phyloP scores from a whole-genome alignment of 106 monocot species.

The Cymbidium sinense region DNA sequence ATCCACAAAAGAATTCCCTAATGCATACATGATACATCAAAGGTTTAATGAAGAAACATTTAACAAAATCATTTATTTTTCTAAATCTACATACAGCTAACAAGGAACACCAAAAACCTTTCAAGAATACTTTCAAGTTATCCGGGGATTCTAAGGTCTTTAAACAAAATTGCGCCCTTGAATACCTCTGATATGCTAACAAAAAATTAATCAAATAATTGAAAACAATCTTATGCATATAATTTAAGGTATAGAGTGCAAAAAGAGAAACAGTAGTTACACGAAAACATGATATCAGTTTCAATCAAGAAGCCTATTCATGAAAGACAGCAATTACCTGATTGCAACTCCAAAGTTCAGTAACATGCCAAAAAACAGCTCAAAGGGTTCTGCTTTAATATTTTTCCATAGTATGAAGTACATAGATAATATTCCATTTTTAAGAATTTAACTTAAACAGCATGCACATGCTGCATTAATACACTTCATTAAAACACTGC shows the following conservation, averaged over 20 bases:
- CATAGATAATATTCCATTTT: neutral
- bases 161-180: neutral
- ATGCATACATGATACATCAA: neutral
- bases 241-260: neutral
- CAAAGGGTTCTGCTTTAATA: neutral
- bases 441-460: neutral
- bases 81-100: neutral
- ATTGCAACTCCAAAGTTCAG: neutral
- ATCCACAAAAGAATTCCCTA: neutral
- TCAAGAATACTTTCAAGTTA: neutral
- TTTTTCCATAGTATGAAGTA: neutral
- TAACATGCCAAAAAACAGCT: neutral
- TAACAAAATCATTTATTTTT: neutral
- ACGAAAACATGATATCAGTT: neutral
- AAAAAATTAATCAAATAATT: neutral
- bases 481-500: neutral
- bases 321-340: neutral
- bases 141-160: neutral
- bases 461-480: neutral
- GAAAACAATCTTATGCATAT: neutral
- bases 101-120: neutral
- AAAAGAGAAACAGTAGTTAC: neutral
- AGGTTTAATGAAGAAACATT: neutral
- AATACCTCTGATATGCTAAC: neutral
- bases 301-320: neutral